phyloP scores from a whole-genome alignment of 331 rosid species.

The Acacia concinna region DNA sequence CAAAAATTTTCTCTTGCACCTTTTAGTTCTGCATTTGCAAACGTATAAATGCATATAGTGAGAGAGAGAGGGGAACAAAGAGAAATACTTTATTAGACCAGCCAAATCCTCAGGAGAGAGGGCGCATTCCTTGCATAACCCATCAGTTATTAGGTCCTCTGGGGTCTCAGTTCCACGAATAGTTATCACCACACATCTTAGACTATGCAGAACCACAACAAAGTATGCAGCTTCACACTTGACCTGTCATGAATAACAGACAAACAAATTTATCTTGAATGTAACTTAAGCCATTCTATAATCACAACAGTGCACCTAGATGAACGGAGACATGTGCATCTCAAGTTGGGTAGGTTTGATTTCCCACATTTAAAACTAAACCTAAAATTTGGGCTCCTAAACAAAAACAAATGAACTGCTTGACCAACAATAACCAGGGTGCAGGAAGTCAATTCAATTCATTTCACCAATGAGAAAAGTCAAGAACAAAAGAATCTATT shows the following conservation, averaged over 20 bases:
- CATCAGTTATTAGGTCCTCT: slow-evolving; percentile 89
- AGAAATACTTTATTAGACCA: slow-evolving; percentile 73
- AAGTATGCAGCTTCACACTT: slow-evolving; percentile 91
- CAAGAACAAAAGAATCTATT: not conserved
- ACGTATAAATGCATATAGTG: slow-evolving; percentile 2
- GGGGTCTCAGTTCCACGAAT: slow-evolving; percentile 98
- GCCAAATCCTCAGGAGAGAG: slow-evolving; percentile 75
- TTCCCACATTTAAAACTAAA: slow-evolving; percentile 24
- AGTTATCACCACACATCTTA: slow-evolving; percentile 66
- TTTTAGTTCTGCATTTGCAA: slow-evolving; percentile 6
- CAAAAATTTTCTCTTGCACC: slow-evolving; percentile 16
- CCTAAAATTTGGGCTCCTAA: slow-evolving; percentile 1
- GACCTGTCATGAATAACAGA: slow-evolving; percentile 49
- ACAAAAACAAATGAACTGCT: not conserved
- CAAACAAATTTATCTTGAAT: slow-evolving; percentile 7
- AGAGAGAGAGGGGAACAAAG: slow-evolving; percentile 29
- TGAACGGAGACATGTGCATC: slow-evolving; percentile 15
- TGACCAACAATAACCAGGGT: slow-evolving; percentile 4
- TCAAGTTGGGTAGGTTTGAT: slow-evolving; percentile 7
- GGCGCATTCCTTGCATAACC: slow-evolving; percentile 74
- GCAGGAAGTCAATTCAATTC: not conserved
- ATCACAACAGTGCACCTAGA: slow-evolving; percentile 7
- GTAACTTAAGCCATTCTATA: slow-evolving; percentile 17
- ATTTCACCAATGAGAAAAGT: not conserved
- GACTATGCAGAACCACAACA: slow-evolving; percentile 79